These are phyloP conservation scores for Exidia glandulosa DNA, from an alignment of 768 basidiomycete species.

Conservation along the genomic window DNA sequence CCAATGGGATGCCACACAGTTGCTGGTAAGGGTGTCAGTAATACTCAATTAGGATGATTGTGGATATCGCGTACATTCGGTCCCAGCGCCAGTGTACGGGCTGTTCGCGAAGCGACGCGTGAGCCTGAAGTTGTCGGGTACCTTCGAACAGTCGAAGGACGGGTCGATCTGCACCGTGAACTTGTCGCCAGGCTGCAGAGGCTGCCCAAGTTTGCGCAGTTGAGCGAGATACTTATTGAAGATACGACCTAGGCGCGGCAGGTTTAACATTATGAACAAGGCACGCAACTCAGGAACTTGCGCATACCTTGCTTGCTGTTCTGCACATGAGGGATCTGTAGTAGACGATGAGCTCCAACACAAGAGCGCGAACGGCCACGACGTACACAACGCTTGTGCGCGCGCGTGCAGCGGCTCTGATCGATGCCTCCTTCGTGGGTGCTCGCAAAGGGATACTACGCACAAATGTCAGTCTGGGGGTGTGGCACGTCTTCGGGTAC, in stretches of 20 bases:
- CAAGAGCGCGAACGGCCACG: neutral
- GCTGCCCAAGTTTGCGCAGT: neutral
- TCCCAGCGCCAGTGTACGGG: neutral
- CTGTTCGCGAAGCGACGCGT: neutral
- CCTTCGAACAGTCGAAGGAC: neutral
- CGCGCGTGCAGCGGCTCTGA: neutral
- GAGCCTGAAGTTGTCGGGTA: neutral
- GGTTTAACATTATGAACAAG: no score
- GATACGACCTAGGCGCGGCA: neutral
- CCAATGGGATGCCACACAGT: neutral
- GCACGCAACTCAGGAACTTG: neutral
- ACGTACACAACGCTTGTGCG: neutral
- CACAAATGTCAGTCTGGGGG: neutral
- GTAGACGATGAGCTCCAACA: neutral
- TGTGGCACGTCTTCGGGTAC: neutral
- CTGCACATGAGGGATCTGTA: neutral
- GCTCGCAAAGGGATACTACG: neutral
- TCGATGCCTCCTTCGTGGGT: neutral
- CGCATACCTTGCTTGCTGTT: neutral
- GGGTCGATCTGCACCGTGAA: neutral
- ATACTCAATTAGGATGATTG: neutral
- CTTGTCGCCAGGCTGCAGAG: neutral
- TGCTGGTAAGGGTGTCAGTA: neutral
- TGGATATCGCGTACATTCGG: neutral
- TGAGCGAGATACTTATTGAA: neutral